Evolutionary conservation across 2,329 filamentous ascomycete genomes (phyloP).

Genomic region (Neonectria coccinea): DNA sequence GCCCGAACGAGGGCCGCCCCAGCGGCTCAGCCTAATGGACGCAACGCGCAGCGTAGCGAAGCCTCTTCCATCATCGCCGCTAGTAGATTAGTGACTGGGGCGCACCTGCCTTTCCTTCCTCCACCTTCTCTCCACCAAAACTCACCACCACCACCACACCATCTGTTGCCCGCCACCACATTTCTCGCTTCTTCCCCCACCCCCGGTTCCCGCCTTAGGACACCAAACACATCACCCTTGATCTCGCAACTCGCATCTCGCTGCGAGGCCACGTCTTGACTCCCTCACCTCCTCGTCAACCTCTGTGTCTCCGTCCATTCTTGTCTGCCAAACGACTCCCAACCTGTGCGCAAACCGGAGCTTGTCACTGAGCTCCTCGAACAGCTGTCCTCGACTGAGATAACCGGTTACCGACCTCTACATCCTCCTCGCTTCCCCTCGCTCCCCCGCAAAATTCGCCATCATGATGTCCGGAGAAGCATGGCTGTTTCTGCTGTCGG

Average conservation of each 20-base stretch:
- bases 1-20: constrained; percentile 2
- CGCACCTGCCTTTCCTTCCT: constrained; percentile 23
- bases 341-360: constrained; percentile 32
- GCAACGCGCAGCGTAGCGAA: constrained; percentile 9
- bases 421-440: constrained; percentile 13
- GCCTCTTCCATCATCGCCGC: constrained; percentile 45
- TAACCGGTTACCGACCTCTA: constrained; percentile 24
- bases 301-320: constrained; percentile 12
- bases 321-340: constrained; percentile 27
- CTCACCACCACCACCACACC: constrained; percentile 43
- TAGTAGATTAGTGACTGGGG: constrained; percentile 19
- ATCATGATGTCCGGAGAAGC: constrained; percentile 91
- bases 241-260: neutral
- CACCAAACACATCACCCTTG: constrained; percentile 21
- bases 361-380: constrained; percentile 46
- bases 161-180: constrained; percentile 38
- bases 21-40: neutral
- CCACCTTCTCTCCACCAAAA: constrained; percentile 44
- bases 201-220: constrained; percentile 31
- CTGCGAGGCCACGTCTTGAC: constrained; percentile 32
- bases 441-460: constrained; percentile 36
- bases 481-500: constrained; percentile 97
- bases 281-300: constrained; percentile 15
- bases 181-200: constrained; percentile 39
- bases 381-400: constrained; percentile 35